Evolutionary conservation across 768 basidiomycete genomes (phyloP).

Genomic region (Coprinopsis strossmayeri): DNA sequence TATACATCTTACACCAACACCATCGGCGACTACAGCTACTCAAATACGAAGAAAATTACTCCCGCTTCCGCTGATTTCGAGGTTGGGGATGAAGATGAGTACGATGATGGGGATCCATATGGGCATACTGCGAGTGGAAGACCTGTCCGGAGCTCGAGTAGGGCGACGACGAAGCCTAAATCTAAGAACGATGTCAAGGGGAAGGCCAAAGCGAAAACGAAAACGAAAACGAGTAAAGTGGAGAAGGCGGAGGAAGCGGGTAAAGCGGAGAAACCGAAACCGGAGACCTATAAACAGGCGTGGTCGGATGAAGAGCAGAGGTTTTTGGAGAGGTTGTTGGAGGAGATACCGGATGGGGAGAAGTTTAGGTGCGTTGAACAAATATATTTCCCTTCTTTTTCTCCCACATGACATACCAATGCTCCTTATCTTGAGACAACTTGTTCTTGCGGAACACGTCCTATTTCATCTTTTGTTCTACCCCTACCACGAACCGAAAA

Average conservation of each 20-base stretch:
- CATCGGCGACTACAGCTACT: too few species aligned
- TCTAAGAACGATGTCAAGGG: too few species aligned
- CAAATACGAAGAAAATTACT: too few species aligned
- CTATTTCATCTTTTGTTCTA: not conserved
- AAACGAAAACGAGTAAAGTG: slow-evolving; percentile 1
- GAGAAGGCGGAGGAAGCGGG: slow-evolving; percentile 13
- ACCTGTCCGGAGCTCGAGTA: too few species aligned
- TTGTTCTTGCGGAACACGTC: not conserved
- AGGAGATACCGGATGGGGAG: slow-evolving; percentile 72
- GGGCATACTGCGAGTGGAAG: too few species aligned
- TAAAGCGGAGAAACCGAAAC: slow-evolving; percentile 35
- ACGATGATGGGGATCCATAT: too few species aligned
- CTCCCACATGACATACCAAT: not conserved
- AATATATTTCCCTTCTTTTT: not conserved
- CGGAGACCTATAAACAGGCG: slow-evolving; percentile 78
- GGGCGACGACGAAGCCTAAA: too few species aligned
- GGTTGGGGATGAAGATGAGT: too few species aligned
- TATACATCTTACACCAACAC: too few species aligned
- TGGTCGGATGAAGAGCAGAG: slow-evolving; percentile 78
- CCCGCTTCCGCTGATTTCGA: too few species aligned
- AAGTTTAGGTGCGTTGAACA: slow-evolving; percentile 52
- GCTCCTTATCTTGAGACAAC: not conserved
- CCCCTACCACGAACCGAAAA: not conserved
- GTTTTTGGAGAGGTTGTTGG: slow-evolving; percentile 63
- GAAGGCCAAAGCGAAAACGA: slow-evolving; percentile 4